phyloP scores from a whole-genome alignment of 306 rosid species.

The Citrullus mucosospermus region DNA sequence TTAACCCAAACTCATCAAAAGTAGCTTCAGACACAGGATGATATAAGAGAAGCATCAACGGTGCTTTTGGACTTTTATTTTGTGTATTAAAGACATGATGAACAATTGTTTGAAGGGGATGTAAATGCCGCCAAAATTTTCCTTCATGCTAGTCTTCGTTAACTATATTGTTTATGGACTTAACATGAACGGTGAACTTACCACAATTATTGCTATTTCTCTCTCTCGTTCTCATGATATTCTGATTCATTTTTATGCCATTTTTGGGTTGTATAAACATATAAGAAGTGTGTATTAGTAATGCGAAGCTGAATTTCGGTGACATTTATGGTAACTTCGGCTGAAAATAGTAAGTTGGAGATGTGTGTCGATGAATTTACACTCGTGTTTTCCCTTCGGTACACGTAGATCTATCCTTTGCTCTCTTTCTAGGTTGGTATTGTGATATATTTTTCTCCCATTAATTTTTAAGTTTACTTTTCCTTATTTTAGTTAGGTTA shows the following conservation, averaged over 20 bases:
- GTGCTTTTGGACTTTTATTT: neutral
- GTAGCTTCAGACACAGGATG: neutral
- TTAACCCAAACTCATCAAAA: neutral
- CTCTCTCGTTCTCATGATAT: neutral
- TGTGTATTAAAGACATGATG: neutral
- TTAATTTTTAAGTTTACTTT: no score
- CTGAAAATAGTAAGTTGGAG: neutral
- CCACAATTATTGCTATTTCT: neutral
- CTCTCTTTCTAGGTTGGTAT: neutral
- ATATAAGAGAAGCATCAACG: neutral
- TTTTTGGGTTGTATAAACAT: neutral
- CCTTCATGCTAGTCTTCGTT: neutral
- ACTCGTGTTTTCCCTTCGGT: no score
- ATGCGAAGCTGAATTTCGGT: neutral
- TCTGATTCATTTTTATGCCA: neutral
- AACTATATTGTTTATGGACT: neutral
- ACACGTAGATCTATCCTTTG: neutral
- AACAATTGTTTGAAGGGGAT: slow-evolving; percentile 1
- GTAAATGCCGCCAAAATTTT: neutral
- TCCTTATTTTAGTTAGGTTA: no score
- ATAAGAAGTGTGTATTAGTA: no score
- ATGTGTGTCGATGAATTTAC: neutral
- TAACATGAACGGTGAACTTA: neutral
- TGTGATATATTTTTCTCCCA: neutral
- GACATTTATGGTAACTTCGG: neutral